Evolutionary conservation across 108 stramenopile species (phyloP), one percentile per base, ranked within the genome.

Genomic region (Aurantiochytrium sp.): DNA sequence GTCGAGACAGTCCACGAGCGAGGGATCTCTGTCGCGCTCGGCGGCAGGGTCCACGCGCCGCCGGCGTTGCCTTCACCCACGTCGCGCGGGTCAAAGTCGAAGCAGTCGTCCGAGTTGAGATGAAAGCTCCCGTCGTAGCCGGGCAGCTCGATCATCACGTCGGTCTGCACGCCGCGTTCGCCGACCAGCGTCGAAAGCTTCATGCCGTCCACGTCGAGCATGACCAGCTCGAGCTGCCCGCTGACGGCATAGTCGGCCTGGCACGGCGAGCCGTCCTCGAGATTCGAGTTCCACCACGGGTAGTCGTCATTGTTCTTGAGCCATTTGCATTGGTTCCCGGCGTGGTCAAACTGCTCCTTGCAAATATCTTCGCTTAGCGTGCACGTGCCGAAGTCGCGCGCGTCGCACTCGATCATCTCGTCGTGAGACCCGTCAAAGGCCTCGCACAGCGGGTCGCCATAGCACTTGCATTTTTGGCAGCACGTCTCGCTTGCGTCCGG

Each of bases 71-170:
- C n/a, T 21, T 81, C 73, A 21, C 73, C 45, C 10, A 48, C 45
- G 45, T 81, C 73, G 42, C 73, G 73, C 1, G 73, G 73, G 24
- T 81, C 73, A 34, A 34, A 42, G 42, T 36, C 55, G 37, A 37
- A 87, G 41, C 86, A 55, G 34, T 65, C 55, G 27, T 87, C 86
- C 10, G 86, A 37, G 86, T n/a, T 36, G 27, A 87, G 55, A 21
- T 36, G 19, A 34, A 37, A 87, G 24, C 55, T 37, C 21, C 36
- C 86, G 22, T 37, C 86, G 0, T 39, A 27, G 55, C 34, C 86
- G 24, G 55, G 39, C 36, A 81, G 1, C 17, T 19, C 19, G 37
- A 87, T 81, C 36, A 39, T 12, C 1, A 81, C n/a, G 30, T 41
- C 39, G 2, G 42, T 41, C 42, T 48, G 39, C 42, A 81, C 73